Evolutionary conservation across 192 early-diverging fungal genomes (phyloP), one percentile per base, ranked within the genome.

Genomic region (Backusella macrospora): DNA sequence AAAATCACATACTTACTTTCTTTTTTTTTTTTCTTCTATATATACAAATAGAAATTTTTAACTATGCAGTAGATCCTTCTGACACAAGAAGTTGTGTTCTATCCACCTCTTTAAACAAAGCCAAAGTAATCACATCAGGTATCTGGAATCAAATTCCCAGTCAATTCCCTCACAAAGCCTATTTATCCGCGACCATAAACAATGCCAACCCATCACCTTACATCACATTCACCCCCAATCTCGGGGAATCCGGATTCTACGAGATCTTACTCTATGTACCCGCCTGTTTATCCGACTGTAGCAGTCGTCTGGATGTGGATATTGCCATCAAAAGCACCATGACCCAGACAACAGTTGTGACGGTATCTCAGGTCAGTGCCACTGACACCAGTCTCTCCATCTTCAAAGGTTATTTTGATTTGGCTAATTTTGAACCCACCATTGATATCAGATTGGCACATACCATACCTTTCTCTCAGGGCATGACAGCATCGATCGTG

Each of bases 161-260:
- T 18, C 9, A 49, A 9, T 23, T 42, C 3, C 34, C 72, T 18
- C 55, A 64, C 26, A 63, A 49, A 21, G 48, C 70, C n/a, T 65
- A 67, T 65, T 39, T 77, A 13, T 66, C 73, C 1, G 45, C 59
- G 0, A 72, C 63, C 10, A 40, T 78, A 38, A 46, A 73, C 14
- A 69, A 64, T 0, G 18, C 39, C 6, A 52, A 44, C 4, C 45
- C 49, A 5, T 62, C 34, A 18, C 49, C 52, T 44, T 63, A 69
- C 1, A 44, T 81, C 23, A 65, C 65, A 23, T 78, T 77, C 3
- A 69, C 29, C 37, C 80, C 80, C 10, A 49, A 46, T 37, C 46
- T 81, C 15, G 73, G 73, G 18, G 80, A 81, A 68, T 34, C 69
- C 18, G 80, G 80, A 23, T 59, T 63, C 21, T 81, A 81, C 23